A percentile compares a stretch with the other conserved stretches of the same genome.
Conservation (phyloP, 768 basidiomycete genomes). For the Ephemerocybe angulata region DNA sequence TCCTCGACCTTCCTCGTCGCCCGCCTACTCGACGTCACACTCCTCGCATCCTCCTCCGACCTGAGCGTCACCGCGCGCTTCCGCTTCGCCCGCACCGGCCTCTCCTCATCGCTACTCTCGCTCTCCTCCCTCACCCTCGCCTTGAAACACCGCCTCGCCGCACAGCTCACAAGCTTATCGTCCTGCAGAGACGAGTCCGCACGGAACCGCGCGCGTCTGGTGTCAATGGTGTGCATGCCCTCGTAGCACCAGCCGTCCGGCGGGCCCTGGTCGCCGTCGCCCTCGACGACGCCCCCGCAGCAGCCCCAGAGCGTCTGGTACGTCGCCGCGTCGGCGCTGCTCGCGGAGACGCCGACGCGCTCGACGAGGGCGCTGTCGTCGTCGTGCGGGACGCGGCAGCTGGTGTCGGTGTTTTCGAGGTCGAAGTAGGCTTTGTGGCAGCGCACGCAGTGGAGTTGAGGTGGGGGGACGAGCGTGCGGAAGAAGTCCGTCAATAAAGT, state of each 20-base stretch:
- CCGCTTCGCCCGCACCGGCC: conserved; percentile 26
- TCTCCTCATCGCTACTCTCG: conserved; percentile 18
- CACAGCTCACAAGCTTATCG: conserved; percentile 68
- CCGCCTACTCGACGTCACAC: background rate
- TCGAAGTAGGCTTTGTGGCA: conserved; percentile 72
- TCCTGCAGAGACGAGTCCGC: conserved; percentile 65
- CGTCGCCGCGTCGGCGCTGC: conserved; percentile 7
- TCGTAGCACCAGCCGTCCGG: conserved; percentile 89
- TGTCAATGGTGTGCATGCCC: conserved; percentile 74
- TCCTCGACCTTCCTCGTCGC: conserved; percentile 5
- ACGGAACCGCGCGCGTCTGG: conserved; percentile 74
- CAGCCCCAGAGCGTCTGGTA: conserved; percentile 67
- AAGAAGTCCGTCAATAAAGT: conserved; percentile 56
- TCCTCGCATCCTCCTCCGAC: conserved; percentile 3
- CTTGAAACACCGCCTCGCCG: conserved; percentile 17
- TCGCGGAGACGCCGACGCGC: conserved; percentile 35
- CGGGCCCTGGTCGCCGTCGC: conserved; percentile 77
- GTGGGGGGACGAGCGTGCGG: conserved; percentile 58
- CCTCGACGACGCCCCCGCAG: conserved; percentile 68
- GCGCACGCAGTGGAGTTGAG: conserved; percentile 66
- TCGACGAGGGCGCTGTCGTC: conserved; percentile 79
- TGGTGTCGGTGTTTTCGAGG: conserved; percentile 68
- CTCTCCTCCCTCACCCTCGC: conserved; percentile 51
- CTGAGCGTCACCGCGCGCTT: conserved; percentile 14
- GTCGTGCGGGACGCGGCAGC: conserved; percentile 71